Base-by-base conservation (phyloP, 345 rosid genomes). In the Microcos paniculata region DNA sequence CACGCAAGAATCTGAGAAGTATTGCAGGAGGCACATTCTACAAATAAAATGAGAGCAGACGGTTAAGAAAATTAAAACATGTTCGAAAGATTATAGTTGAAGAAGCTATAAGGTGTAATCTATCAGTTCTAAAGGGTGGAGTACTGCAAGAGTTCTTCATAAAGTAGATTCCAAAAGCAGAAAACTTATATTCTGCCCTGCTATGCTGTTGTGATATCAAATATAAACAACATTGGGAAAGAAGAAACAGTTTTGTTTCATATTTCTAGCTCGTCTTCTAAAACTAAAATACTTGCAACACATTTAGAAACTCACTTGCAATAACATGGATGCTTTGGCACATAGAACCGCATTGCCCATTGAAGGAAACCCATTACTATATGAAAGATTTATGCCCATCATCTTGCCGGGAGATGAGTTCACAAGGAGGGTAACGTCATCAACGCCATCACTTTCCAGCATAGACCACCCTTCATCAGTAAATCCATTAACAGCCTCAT, bases 21-120 rank as follows among this genome's bases (percentile, higher is more conserved):
- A 92, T 88, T 31, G 96, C 92, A 4, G 99, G 99, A 64, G 99
- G 98, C 80, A 96, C 98, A 85, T 96, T 91, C 99, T 96, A 75
- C 75, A 83, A 62, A 75, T 48, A 59, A 15, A 67, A 35, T 19
- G 6, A 38, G 8, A 49, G 10, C 62, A 56, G 31, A 49, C 10
- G 55, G 61, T 19, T 40, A 15, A 55, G 67, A 62, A 26, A 31
- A 62, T 26, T 48, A 28, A 69, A 73, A 66, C 55, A 14, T 3
- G 56, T 66, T 66, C 13, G 30, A 40, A 8, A 8, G n/a, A 33
- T 31, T 3, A 76, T n/a, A 76, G 38, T 16, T 45, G 11, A 19
- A 69, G 33, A 71, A 78, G 62, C 71, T 65, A 68, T 46, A 26
- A 46, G 4, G 6, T 49, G 73, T 76, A 48, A 13, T 19, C 6